Evolutionary conservation across 2,329 filamentous ascomycete species (phyloP), one percentile per base, ranked within the genome.

Genomic region (Neofusicoccum laricinum): DNA sequence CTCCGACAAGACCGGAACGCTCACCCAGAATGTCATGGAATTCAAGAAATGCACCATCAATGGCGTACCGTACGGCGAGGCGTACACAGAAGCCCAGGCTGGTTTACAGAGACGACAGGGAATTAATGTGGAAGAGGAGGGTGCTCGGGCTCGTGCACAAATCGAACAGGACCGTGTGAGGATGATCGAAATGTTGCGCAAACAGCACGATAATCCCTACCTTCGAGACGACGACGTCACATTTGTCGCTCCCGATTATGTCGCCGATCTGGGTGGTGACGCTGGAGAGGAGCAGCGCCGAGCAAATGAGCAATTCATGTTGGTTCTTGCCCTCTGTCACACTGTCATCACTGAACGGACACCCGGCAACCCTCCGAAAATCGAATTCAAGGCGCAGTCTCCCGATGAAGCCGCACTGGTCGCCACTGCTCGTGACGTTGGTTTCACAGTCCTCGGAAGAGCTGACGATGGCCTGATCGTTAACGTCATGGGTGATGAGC

Each of bases 11-110:
- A 96, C 92, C 0, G 92, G 92, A 65, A 96, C 92, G 2, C 80
- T 96, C 68, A 96, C 92, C 0, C 92, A 96, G 72, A 96, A 96
- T 75, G 90, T 96, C 61, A 96, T 96, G 95, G 96, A 99, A 76
- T 99, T 98, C 86, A 99, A 98, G 78, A 99, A 99, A 78, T 93
- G 90, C 63, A 96, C 93, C 0, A 89, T 99, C 78, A 98, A 98
- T 72, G 94, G 94, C n/a, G 86, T 95, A 66, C 88, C 93, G 0
- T 99, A 99, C 70, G 95, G 96, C 67, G 95, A 99, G 79, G 95
- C 95, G 0, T 99, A 97, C 73, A 99, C 96, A 0, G 95, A 99
- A 77, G 95, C 95, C 0, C 92, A 97, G 77, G 91, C 94, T 59
- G 95, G 95, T 64, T 95, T 99, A 91, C 93, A 96, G 75, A 93